Base-by-base conservation (phyloP, 306 rosid species). In the Dalbergia oliveri region DNA sequence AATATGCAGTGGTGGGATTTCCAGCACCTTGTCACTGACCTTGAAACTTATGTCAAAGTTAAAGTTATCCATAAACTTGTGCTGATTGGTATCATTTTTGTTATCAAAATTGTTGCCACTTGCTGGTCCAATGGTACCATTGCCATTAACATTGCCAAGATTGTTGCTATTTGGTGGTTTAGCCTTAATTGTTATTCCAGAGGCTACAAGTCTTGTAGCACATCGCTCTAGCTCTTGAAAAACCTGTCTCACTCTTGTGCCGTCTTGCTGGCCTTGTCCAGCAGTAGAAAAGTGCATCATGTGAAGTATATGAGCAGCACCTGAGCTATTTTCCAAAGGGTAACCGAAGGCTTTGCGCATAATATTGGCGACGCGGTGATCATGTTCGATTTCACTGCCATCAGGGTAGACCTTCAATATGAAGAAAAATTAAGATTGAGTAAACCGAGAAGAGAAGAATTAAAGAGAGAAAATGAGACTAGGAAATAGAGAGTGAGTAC, bases 221-320 rank as follows among this genome's bases (percentile, higher is more conserved):
- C 78, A 76, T 0, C 26, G 0, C 7, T 57, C 2, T 0, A 86
- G 70, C 13, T 78, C 78, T 59, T 16, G 31, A 15, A 21, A 10
- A 1, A 51, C 71, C 41, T 33, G 39, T 18, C 21, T 72, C 0
- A n/a, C 73, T 1, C 8, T 33, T 21, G 62, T 65, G 0, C 50
- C 54, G 4, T 66, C 51, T 2, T 67, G 35, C 0, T 51, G 26
- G 1, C 26, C 15, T 0, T 73, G 67, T 15, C 57, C 70, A 0
- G 78, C 67, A 0, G 68, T 56, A 33, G 81, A 73, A 12, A 79
- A 61, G 60, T 87, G 87, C 84, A 81, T 67, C 39, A 81, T n/a
- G 69, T 87, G 81, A 37, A 83, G 86, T 61, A 87, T 15, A 11
- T 86, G 87, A 12, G 75, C 84, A 0, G 47, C 67, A 5, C 75